Evolutionary conservation across 371 early-diverging fungal species (phyloP), one percentile per base, ranked within the genome.

Genomic region (Saksenaea oblongispora): DNA sequence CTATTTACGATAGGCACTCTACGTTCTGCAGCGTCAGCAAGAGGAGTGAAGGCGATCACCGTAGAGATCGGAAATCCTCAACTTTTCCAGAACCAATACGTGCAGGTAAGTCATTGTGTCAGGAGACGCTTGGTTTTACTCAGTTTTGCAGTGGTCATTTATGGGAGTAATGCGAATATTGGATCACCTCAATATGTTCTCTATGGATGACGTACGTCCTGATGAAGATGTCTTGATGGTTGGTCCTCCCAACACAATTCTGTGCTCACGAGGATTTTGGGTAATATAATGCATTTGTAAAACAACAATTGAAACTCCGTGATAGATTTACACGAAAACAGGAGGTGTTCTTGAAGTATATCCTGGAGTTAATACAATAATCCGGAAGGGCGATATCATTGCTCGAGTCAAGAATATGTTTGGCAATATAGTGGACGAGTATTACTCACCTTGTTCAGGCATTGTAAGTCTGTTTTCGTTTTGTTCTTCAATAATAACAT

Each of bases 381-480:
- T 96, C 22, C 83, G 85, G 37, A 93, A 94, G 62, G 94, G 93
- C 39, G 93, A 93, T 54, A 63, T 93, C 34, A 94, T 96, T 79
- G 97, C 97, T 1, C 84, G 93, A 7, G 84, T 96, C 64, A 92
- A 94, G 68, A 93, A 93, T 61, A 93, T 96, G 37, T 96, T 96
- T 78, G 96, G 96, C 26, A 89, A 91, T 61, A 85, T 95, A n/a
- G 90, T 91, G 26, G 94, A 94, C 37, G 91, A 91, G 63, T 93
- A 95, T 63, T 91, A 83, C 78, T 88, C 94, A 22, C 94, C 97
- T 0, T 90, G 91, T 61, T 90, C 90, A 71, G 92, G 92, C 35
- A 86, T 93, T 63, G 89, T 92, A 59, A 84, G 89, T 54, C 81
- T 80, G 42, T 85, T 84, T 62, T 78, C 55, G 13, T 54, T 31